These are phyloP conservation scores for Amauroascus verrucosus DNA, from an alignment of 2,329 filamentous ascomycete species.

Conservation along the genomic window DNA sequence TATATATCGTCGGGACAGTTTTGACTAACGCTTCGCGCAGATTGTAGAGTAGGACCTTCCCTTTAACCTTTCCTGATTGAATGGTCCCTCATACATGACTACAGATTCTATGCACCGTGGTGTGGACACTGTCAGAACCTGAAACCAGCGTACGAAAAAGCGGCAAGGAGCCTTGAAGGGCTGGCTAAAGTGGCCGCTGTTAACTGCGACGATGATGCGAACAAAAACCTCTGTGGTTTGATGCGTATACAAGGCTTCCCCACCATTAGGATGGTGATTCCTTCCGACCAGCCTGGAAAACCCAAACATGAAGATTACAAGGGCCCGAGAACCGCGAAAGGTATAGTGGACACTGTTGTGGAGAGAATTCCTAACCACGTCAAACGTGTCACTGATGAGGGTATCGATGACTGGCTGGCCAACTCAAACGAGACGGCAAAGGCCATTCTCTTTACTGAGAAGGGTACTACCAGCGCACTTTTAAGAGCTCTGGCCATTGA, in stretches of 20 bases:
- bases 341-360: constrained; percentile 73
- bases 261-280: constrained; percentile 84
- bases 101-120: constrained; percentile 93
- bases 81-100: neutral
- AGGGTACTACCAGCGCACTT: constrained; percentile 74
- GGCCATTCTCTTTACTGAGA: constrained; percentile 86
- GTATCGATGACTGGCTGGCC: constrained; percentile 62
- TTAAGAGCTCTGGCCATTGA: constrained; percentile 81
- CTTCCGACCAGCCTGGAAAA: constrained; percentile 67
- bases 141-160: constrained; percentile 91
- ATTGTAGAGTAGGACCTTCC: constrained; percentile 42
- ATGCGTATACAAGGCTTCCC: constrained; percentile 93
- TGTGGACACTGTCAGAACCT: constrained; percentile 95
- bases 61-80: neutral
- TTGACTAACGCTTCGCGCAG: constrained; percentile 26
- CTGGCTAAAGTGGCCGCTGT: constrained; percentile 89
- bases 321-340: constrained; percentile 70
- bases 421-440: constrained; percentile 62
- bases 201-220: constrained; percentile 86
- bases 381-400: constrained; percentile 66
- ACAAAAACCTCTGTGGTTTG: constrained; percentile 74
- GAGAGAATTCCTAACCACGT: constrained; percentile 90
- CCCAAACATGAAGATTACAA: constrained; percentile 86
- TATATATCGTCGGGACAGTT: neutral
- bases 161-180: constrained; percentile 76